These are phyloP conservation scores for Leishmania mexicana DNA, from an alignment of 208 protist genomes.

Conservation along the genomic window DNA sequence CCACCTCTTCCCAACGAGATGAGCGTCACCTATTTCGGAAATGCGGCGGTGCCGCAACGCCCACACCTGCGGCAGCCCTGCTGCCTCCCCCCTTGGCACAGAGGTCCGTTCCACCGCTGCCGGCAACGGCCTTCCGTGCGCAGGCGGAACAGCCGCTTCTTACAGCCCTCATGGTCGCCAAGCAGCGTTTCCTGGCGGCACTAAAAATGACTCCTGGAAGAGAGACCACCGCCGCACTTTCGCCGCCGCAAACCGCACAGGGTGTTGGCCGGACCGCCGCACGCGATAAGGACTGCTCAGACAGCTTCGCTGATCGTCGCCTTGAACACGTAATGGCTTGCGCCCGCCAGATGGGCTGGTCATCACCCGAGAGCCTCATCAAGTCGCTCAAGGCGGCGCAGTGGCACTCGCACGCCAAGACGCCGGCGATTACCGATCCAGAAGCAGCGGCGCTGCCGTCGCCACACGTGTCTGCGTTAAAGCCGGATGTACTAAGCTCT, in stretches of 20 bases:
- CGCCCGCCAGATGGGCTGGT: conserved; percentile 2
- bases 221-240: too few relatives aligned
- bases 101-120: not conserved
- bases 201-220: not conserved
- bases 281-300: not conserved
- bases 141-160: conserved; percentile 22
- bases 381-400: conserved; percentile 2
- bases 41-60: not conserved
- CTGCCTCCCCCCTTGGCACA: not conserved
- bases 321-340: conserved; percentile 11
- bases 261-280: conserved; percentile 7
- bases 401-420: not conserved
- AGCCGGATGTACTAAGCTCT: not conserved
- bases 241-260: not conserved
- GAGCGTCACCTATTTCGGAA: not conserved
- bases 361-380: not conserved
- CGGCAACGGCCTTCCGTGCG: not conserved
- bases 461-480: not conserved
- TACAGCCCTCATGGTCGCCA: conserved; percentile 31
- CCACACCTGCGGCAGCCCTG: not conserved
- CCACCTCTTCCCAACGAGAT: not conserved
- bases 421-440: too few relatives aligned
- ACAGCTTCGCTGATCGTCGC: not conserved
- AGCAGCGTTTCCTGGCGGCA: conserved; percentile 29
- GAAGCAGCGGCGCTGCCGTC: not conserved